Evolutionary conservation across 1,139 yeast genomes (phyloP).

Genomic region (Blastobotrys serpentis): DNA sequence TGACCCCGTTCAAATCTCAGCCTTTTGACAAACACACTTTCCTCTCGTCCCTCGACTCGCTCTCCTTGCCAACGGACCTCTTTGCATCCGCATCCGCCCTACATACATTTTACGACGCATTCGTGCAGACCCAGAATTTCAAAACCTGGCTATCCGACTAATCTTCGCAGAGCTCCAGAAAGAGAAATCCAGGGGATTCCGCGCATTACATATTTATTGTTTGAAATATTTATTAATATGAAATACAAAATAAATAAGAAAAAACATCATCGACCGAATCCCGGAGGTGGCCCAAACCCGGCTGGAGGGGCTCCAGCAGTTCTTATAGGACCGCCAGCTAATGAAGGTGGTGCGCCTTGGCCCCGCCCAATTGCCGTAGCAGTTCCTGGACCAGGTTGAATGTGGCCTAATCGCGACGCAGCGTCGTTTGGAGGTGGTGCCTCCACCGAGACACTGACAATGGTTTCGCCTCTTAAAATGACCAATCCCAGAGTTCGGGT

Average conservation of each 20-base stretch:
- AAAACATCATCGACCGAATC: slow-evolving; percentile 14
- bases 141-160: not conserved
- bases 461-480: slow-evolving; percentile 84
- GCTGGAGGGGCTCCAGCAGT: slow-evolving; percentile 28
- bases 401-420: slow-evolving; percentile 43
- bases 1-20: slow-evolving; percentile 12
- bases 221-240: not conserved
- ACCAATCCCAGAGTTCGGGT: slow-evolving; percentile 77
- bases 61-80: slow-evolving; percentile 4
- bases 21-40: slow-evolving; percentile 1
- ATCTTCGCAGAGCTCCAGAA: too few relatives aligned
- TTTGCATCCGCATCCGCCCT: not conserved
- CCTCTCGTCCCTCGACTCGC: slow-evolving; percentile 7
- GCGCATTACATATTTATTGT: slow-evolving; percentile 1
- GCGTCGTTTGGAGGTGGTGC: slow-evolving; percentile 65
- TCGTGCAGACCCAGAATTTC: slow-evolving; percentile 5
- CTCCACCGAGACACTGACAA: slow-evolving; percentile 80
- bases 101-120: not conserved
- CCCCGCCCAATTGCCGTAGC: slow-evolving; percentile 44
- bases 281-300: slow-evolving; percentile 29
- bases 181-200: not conserved
- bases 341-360: slow-evolving; percentile 23
- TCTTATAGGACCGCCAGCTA: slow-evolving; percentile 34
- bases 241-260: not conserved
- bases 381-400: slow-evolving; percentile 46